A percentile compares a stretch with the other conserved stretches of the same genome.
Conservation (phyloP, 805 yeast genomes). For the Nematodospora valgi region DNA sequence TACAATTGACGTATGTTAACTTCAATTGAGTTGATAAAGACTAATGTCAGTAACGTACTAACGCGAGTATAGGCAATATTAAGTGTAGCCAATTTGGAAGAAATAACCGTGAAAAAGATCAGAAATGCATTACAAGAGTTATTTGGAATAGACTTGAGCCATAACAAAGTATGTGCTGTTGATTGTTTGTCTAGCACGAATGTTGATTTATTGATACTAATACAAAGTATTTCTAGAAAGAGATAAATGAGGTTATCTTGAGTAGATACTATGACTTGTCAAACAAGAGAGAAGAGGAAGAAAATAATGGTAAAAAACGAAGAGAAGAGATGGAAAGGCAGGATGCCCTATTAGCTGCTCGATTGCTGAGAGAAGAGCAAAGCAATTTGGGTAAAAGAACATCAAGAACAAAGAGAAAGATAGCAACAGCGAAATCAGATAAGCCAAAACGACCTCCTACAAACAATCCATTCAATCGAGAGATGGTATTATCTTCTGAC, state of each 20-base stretch:
- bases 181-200: background rate
- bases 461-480: constrained; percentile 40
- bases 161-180: constrained; percentile 43
- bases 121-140: constrained; percentile 71
- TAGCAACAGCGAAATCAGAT: constrained; percentile 9
- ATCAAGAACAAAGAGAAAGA: constrained; percentile 9
- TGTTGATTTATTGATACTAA: background rate
- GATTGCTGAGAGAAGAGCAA: constrained; percentile 36
- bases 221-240: constrained; percentile 35
- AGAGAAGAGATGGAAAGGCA: constrained; percentile 41
- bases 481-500: constrained; percentile 47
- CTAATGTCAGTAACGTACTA: constrained; percentile 15
- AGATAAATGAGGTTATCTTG: constrained; percentile 57
- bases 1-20: constrained; percentile 56
- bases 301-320: constrained; percentile 15
- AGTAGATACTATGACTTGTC: constrained; percentile 50
- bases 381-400: constrained; percentile 20
- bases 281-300: constrained; percentile 35
- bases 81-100: constrained; percentile 64
- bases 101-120: constrained; percentile 67
- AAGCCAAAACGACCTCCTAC: constrained; percentile 12
- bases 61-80: constrained; percentile 55
- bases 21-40: background rate
- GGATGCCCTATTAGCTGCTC: constrained; percentile 52
- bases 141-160: constrained; percentile 51